Evolutionary conservation across 331 rosid genomes (phyloP).

Genomic region (Malus hybrid): DNA sequence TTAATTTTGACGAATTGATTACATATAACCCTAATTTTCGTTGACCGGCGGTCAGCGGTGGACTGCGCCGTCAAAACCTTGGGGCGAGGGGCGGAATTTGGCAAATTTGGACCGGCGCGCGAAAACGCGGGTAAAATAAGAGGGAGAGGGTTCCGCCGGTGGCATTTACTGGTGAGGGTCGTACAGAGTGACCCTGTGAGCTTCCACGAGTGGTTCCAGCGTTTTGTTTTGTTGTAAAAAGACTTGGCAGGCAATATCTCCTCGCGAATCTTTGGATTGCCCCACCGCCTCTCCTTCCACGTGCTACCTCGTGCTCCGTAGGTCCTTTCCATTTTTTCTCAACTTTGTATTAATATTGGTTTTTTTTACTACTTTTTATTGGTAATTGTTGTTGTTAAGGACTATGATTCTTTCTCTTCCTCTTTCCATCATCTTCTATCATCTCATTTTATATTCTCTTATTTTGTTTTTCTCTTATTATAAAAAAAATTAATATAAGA

Average conservation of each 20-base stretch:
- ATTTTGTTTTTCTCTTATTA: too few relatives aligned
- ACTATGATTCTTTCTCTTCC: too few relatives aligned
- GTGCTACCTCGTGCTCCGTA: constrained; percentile 38
- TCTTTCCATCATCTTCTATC: too few relatives aligned
- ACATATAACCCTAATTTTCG: not conserved
- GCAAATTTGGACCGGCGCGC: not conserved
- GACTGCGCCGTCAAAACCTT: constrained; percentile 38
- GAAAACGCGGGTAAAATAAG: not conserved
- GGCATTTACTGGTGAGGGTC: not conserved
- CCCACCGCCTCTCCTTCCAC: constrained; percentile 22
- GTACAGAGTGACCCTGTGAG: not conserved
- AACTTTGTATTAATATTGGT: too few relatives aligned
- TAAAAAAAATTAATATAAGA: too few relatives aligned
- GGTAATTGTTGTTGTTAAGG: too few relatives aligned
- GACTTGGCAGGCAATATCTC: not conserved
- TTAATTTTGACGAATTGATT: too few relatives aligned
- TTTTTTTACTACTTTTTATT: too few relatives aligned
- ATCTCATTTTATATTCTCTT: too few relatives aligned
- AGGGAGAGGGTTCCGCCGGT: constrained; percentile 15
- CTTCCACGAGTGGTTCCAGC: not conserved
- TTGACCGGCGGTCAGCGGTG: constrained; percentile 45
- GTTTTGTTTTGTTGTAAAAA: not conserved
- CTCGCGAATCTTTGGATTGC: constrained; percentile 15
- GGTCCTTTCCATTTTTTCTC: not conserved
- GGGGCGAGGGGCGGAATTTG: not conserved